These are phyloP conservation scores for Hebeloma cylindrosporum DNA, from an alignment of 768 basidiomycete genomes.

Conservation along the genomic window DNA sequence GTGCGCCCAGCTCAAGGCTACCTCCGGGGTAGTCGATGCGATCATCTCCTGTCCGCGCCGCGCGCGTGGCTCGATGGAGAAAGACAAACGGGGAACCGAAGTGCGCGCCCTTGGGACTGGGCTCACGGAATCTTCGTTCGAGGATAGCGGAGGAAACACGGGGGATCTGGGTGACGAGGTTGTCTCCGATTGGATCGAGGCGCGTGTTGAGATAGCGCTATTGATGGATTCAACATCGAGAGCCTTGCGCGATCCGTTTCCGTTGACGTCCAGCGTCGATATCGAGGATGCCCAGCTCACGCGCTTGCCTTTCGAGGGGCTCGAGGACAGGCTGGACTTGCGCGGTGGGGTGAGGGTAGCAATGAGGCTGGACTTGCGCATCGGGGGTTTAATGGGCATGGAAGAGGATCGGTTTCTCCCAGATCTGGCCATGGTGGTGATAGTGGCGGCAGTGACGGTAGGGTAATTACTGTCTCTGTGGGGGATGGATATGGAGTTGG, in stretches of 20 bases:
- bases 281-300: conserved; percentile 32
- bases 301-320: conserved; percentile 21
- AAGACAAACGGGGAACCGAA: conserved; percentile 10
- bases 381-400: conserved; percentile 10
- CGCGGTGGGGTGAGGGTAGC: conserved; percentile 6
- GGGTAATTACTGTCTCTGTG: too few relatives aligned
- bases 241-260: conserved; percentile 17
- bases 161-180: background rate
- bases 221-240: conserved; percentile 8
- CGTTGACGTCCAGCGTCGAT: conserved; percentile 23
- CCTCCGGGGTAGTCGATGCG: conserved; percentile 19
- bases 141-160: conserved; percentile 6
- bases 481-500: too few relatives aligned
- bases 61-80: conserved; percentile 19
- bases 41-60: conserved; percentile 23
- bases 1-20: conserved; percentile 18
- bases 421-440: too few relatives aligned
- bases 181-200: background rate
- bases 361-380: conserved; percentile 4
- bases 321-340: conserved; percentile 17
- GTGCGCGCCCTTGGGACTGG: conserved; percentile 17
- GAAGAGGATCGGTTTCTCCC: conserved; percentile 8
- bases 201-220: background rate
- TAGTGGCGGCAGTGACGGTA: too few relatives aligned
- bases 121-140: background rate